phyloP scores from a whole-genome alignment of 2,329 filamentous ascomycete genomes.

The Aspergillus quadrilineatus region DNA sequence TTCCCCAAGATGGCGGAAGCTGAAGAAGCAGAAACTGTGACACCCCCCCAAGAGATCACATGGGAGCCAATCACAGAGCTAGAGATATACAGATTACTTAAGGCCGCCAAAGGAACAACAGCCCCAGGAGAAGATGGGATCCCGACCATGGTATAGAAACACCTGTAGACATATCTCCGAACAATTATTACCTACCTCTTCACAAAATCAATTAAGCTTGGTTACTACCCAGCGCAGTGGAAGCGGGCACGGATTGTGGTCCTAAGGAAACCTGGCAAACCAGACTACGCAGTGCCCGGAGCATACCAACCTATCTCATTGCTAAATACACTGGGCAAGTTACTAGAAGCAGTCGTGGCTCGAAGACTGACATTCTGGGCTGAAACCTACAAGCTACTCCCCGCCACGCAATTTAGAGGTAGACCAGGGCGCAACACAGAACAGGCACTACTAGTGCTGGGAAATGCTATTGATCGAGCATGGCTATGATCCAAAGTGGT shows the following conservation, averaged over 20 bases:
- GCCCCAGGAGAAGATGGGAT: conserved; percentile 15
- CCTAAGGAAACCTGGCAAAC: conserved; percentile 27
- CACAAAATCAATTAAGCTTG: conserved; percentile 15
- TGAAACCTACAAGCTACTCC: conserved; percentile 18
- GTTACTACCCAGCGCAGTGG: conserved; percentile 22
- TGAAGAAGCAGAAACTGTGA: not conserved
- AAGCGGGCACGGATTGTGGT: conserved; percentile 22
- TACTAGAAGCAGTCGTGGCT: conserved; percentile 21
- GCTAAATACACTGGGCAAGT: conserved; percentile 24
- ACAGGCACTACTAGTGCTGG: conserved; percentile 24
- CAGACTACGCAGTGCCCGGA: conserved; percentile 24
- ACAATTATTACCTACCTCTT: conserved; percentile 15
- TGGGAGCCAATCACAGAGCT: conserved; percentile 20
- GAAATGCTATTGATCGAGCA: conserved; percentile 19
- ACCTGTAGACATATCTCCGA: conserved; percentile 8
- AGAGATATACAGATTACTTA: conserved; percentile 18
- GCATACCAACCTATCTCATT: conserved; percentile 29
- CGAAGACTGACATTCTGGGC: not conserved
- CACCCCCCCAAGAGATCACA: conserved; percentile 9
- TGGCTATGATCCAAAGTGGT: conserved; percentile 19
- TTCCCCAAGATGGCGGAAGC: conserved; percentile 15
- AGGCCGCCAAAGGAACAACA: conserved; percentile 18
- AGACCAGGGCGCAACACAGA: conserved; percentile 20
- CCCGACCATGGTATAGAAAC: conserved; percentile 14
- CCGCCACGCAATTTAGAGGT: conserved; percentile 24